phyloP scores from a whole-genome alignment of 345 rosid genomes.

The Aurinia saxatilis region DNA sequence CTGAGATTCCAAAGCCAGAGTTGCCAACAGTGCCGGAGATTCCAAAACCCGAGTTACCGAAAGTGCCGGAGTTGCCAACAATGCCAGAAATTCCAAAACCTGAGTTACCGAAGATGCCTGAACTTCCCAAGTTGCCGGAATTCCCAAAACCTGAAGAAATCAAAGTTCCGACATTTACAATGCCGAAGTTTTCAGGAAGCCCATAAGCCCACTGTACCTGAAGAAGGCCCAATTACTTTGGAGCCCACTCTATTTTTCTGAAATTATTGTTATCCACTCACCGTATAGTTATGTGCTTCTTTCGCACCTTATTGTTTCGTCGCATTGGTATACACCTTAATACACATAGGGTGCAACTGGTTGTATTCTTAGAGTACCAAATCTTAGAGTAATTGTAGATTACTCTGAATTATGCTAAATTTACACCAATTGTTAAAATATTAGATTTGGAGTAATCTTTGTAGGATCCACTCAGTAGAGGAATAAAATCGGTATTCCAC shows the following conservation, averaged over 20 bases:
- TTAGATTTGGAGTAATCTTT: no score
- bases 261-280: background rate
- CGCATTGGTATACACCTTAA: no score
- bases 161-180: background rate
- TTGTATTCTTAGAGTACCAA: no score
- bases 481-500: no score
- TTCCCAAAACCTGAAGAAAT: conserved; percentile 2
- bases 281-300: background rate
- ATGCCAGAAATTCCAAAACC: conserved; percentile 5
- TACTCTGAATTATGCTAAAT: no score
- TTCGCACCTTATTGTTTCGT: background rate
- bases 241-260: background rate
- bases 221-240: background rate
- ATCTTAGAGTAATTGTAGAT: no score
- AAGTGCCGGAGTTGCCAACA: background rate
- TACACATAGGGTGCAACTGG: no score
- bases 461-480: no score
- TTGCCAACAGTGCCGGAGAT: background rate
- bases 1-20: background rate
- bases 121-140: conserved; percentile 3
- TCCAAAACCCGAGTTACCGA: conserved; percentile 8
- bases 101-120: conserved; percentile 9
- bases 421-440: no score
- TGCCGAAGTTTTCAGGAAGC: conserved; percentile 4
- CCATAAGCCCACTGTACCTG: background rate